These are phyloP conservation scores for Guyanaporus albipodus DNA, from an alignment of 768 basidiomycete species.

Conservation along the genomic window DNA sequence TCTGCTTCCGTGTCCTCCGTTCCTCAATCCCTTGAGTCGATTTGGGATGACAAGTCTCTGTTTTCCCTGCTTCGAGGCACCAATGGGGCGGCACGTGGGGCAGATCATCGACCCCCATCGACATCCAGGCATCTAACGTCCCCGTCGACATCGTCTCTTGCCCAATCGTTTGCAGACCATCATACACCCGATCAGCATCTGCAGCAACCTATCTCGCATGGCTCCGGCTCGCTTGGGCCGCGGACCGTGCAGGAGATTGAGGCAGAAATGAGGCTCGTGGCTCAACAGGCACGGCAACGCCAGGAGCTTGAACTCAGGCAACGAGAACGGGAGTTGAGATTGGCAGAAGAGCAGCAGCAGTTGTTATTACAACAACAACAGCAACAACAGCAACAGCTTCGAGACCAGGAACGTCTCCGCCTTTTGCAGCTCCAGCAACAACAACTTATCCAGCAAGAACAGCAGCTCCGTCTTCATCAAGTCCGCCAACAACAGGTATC, in stretches of 20 bases:
- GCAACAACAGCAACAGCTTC: conserved; percentile 33
- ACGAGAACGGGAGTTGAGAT: conserved; percentile 40
- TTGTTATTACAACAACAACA: conserved; percentile 39
- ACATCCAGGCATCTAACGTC: conserved; percentile 23
- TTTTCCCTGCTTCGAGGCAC: conserved; percentile 62
- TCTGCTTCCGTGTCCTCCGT: conserved; percentile 25
- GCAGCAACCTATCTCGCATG: conserved; percentile 36
- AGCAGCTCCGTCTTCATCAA: conserved; percentile 36
- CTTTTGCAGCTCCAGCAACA: conserved; percentile 45
- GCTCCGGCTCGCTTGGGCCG: conserved; percentile 35
- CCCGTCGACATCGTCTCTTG: conserved; percentile 22
- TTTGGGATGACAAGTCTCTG: conserved; percentile 80
- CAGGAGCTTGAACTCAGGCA: conserved; percentile 44
- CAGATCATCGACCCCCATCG: conserved; percentile 30
- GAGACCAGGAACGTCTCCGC: conserved; percentile 38
- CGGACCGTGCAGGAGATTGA: conserved; percentile 81
- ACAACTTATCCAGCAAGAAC: conserved; percentile 31
- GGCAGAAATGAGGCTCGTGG: conserved; percentile 71
- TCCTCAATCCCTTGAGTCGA: conserved; percentile 58
- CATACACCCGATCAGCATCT: conserved; percentile 35
- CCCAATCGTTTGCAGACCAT: conserved; percentile 30
- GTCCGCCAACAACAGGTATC: conserved; percentile 41
- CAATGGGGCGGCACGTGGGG: conserved; percentile 46
- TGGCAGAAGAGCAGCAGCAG: conserved; percentile 34
- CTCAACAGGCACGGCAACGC: conserved; percentile 41